Conservation (phyloP, 768 basidiomycete species). For the Boletus huronensis region DNA sequence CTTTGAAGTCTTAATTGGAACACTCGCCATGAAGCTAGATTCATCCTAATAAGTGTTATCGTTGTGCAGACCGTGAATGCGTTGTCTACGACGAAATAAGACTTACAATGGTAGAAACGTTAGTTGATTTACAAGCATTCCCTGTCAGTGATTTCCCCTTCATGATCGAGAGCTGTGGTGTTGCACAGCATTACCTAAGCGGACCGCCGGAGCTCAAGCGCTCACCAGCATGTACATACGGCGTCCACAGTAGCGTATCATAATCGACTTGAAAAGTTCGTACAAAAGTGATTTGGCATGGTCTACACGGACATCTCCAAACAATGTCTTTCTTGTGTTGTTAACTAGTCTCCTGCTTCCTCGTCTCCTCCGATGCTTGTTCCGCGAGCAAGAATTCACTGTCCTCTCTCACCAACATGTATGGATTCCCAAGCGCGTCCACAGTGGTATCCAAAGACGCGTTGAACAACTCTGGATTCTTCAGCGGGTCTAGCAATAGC, state of each 20-base stretch:
- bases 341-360: too few species aligned
- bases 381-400: background rate
- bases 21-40: too few species aligned
- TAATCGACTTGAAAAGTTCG: background rate
- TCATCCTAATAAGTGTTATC: constrained; percentile 25
- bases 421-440: background rate
- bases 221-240: too few species aligned
- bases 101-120: background rate
- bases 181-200: too few species aligned
- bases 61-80: constrained; percentile 17
- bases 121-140: background rate
- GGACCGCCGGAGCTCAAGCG: too few species aligned
- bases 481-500: background rate
- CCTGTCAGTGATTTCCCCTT: background rate
- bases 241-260: too few species aligned
- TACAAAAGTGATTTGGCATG: background rate
- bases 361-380: too few species aligned
- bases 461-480: constrained; percentile 5
- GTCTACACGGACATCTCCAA: background rate
- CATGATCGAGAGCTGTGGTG: too few species aligned
- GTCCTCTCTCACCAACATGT: background rate
- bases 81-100: too few species aligned
- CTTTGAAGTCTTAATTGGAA: too few species aligned
- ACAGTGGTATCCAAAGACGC: background rate
- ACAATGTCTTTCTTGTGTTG: too few species aligned